Conservation (phyloP, 352 stramenopile species). For the Phytophthora idaei region DNA sequence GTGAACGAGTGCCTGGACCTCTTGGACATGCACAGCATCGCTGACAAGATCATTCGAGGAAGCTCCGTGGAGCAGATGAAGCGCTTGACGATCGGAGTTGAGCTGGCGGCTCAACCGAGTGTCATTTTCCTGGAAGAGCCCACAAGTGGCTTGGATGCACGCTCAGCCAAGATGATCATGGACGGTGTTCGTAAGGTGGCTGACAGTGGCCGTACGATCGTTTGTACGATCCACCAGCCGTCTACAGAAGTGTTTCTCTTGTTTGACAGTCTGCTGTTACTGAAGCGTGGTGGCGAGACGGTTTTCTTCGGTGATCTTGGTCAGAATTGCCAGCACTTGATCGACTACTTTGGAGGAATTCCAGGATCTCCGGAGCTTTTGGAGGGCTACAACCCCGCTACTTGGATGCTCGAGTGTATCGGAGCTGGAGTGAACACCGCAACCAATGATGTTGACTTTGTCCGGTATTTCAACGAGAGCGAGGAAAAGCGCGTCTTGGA, state of each 20-base stretch:
- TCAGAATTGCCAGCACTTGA: neutral
- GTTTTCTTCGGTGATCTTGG: conserved; percentile 1
- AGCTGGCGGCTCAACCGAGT: conserved; percentile 77
- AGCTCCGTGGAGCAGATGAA: conserved; percentile 47
- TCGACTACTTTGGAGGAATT: neutral
- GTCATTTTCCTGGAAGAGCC: conserved; percentile 87
- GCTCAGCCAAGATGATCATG: conserved; percentile 57
- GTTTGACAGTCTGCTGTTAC: conserved; percentile 80
- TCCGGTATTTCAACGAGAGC: conserved; percentile 35
- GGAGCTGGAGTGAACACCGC: conserved; percentile 36
- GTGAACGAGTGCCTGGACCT: conserved; percentile 39
- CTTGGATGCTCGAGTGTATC: conserved; percentile 51
- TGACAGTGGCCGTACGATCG: conserved; percentile 68
- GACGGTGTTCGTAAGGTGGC: conserved; percentile 87
- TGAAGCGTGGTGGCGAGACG: conserved; percentile 53
- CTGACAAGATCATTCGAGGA: conserved; percentile 24
- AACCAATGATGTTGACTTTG: conserved; percentile 33
- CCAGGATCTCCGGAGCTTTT: neutral
- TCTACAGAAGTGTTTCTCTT: conserved; percentile 36
- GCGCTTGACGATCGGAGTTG: conserved; percentile 47
- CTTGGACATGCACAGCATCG: conserved; percentile 33
- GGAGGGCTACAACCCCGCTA: conserved; percentile 53
- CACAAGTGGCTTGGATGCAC: neutral
- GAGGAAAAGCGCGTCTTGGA: conserved; percentile 35
- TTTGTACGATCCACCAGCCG: conserved; percentile 83